Evolutionary conservation across 2,329 filamentous ascomycete species (phyloP), one percentile per base, ranked within the genome.

Genomic region (Cladophialophora bantiana): DNA sequence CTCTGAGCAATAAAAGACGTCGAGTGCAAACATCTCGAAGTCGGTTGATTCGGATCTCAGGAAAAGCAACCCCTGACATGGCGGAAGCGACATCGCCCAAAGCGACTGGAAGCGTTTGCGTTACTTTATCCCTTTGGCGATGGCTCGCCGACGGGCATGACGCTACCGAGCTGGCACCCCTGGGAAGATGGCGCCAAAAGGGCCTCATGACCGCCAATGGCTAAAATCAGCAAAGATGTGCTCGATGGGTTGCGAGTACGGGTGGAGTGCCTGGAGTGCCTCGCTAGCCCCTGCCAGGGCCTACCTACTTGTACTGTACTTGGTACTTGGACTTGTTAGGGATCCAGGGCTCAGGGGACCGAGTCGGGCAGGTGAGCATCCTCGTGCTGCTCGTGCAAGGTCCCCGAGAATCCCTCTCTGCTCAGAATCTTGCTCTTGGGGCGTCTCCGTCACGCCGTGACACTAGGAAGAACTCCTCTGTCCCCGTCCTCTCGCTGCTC

Each of bases 1-100:
- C 42, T 48, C 42, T 7, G n/a, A 9, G 20, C 7, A 48, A 48
- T 6, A 48, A 20, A 20, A 35, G 34, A 18, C 15, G 3, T 48
- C 56, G 40, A 34, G 26, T 48, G 42, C 10, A 48, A 48, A 20
- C 42, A 48, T 34, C 36, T 20, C 42, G 38, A 60, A 31, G 36
- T 60, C 34, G 57, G 40, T 52, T 34, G 40, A 59, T 32, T 50
- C 38, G 57, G 26, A 52, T 36, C 58, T 34, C 42, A 52, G 34
- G 26, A 32, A 48, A 35, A 10, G 10, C 4, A 42, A 35, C 42
- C 31, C 56, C 31, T 31, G 20, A 26, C 45, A 50, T 50, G 45
- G 45, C 18, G n/a, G 13, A 50, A 31, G 9, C 18, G 26, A 50
- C 20, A 50, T 12, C 20, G 18, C n/a, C 20, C 45, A 31, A 10